Evolutionary conservation across 2,329 filamentous ascomycete genomes (phyloP), one percentile per base, ranked within the genome.

Genomic region (Aspergillus aculeatinus): DNA sequence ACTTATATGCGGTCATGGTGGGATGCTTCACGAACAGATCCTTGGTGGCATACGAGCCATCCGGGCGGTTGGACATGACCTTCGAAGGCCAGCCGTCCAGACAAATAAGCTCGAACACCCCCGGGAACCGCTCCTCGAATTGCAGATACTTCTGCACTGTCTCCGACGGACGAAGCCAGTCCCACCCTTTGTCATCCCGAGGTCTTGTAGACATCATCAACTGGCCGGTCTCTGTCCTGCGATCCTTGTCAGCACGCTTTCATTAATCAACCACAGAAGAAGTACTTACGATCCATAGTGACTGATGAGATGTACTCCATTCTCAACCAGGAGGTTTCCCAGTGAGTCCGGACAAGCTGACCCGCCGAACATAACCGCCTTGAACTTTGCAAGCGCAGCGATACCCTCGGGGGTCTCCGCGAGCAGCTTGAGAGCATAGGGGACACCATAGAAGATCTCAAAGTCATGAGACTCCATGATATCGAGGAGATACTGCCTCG

Each of bases 391-490:
- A 16, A 88, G 71, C 2, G 74, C 73, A 1, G 74, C 66, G 14
- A 87, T 78, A 0, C 87, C 87, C 19, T 82, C 79, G 0, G 82
- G 75, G 0, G 81, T 80, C 67, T 89, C 87, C 0, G 82, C 81
- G 1, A 89, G 76, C 0, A 90, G 73, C 66, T 89, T 89, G 19
- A 90, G 70, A 0, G 84, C 82, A 63, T 89, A 89, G 0, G 87
- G 87, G 0, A 89, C 87, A 2, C 79, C 81, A 59, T 87, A 82
- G 33, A 89, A 82, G 21, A 83, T 81, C 56, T 88, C 80, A 0
- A 81, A 78, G 19, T 78, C 63, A 58, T 79, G 69, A 7, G 69
- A 69, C 7, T 72, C 64, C 65, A 86, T 77, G 11, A 79, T 79
- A 5, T 73, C 68, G 1, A 83, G 70, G 1, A 87, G 71, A 16